These are phyloP conservation scores for Globisporangium recalcitrans DNA, from an alignment of 352 stramenopile species.

Conservation along the genomic window DNA sequence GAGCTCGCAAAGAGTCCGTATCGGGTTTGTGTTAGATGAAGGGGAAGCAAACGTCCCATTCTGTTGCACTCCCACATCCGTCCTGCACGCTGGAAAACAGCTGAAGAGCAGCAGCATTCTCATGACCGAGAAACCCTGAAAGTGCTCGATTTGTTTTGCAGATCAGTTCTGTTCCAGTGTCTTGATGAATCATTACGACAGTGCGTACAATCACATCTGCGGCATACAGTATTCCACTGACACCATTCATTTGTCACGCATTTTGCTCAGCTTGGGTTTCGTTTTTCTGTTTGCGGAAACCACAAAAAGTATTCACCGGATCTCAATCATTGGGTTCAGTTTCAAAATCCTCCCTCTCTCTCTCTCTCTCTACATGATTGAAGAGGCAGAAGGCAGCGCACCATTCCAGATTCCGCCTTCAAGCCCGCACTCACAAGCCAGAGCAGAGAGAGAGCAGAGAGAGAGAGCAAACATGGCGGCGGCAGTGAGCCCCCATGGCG, in stretches of 20 bases:
- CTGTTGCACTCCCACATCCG: too few relatives aligned
- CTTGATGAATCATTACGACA: neutral
- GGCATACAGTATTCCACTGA: neutral
- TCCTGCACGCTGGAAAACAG: too few relatives aligned
- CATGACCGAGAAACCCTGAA: neutral
- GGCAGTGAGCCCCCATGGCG: neutral
- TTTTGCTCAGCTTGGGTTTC: too few relatives aligned
- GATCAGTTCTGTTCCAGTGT: neutral
- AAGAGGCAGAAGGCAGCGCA: neutral
- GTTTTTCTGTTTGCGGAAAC: neutral
- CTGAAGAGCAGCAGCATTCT: too few relatives aligned
- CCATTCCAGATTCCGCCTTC: neutral
- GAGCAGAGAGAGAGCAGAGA: neutral
- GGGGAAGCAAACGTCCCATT: too few relatives aligned
- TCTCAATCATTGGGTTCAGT: neutral
- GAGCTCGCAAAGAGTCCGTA: neutral
- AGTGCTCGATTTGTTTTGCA: neutral
- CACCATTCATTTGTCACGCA: too few relatives aligned
- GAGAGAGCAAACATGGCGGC: neutral
- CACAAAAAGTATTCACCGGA: constrained; percentile 3
- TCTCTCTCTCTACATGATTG: neutral
- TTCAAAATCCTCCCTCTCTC: neutral
- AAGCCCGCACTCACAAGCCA: neutral
- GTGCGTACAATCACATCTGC: neutral
- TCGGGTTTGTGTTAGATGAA: neutral